Percentiles rank a stretch among this genome's conserved stretches.
Evolutionary conservation across 2,329 filamentous ascomycete species (phyloP).

Genomic region (Colletotrichum lini): DNA sequence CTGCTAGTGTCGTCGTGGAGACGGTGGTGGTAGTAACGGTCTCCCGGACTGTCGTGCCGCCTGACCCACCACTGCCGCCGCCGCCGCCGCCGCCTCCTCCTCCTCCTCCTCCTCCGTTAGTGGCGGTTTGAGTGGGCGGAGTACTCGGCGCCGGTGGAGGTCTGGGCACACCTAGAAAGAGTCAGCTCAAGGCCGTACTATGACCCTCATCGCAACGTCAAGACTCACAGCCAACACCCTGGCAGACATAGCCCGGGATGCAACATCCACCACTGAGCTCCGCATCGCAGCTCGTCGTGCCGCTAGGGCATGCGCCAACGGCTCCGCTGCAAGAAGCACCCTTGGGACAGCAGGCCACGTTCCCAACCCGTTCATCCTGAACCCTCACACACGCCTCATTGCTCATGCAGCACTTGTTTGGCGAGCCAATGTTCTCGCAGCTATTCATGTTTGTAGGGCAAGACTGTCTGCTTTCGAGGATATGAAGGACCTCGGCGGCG

Average conservation of each 20-base stretch:
- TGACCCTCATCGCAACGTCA: background rate
- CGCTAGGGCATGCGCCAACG: constrained; percentile 73
- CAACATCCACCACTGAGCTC: constrained; percentile 82
- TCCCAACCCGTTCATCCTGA: constrained; percentile 72
- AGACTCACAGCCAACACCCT: constrained; percentile 77
- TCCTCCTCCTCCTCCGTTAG: constrained; percentile 23
- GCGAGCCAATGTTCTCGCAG: constrained; percentile 75
- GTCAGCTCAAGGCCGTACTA: constrained; percentile 33
- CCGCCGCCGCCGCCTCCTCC: constrained; percentile 10
- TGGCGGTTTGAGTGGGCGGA: constrained; percentile 43
- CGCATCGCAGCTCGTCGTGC: constrained; percentile 75
- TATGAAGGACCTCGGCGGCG: constrained; percentile 61
- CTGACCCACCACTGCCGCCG: background rate
- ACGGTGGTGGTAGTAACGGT: constrained; percentile 50
- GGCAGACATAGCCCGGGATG: constrained; percentile 78
- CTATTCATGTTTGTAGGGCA: constrained; percentile 77
- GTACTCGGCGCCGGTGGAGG: constrained; percentile 45
- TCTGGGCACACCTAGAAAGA: constrained; percentile 52
- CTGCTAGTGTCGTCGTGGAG: constrained; percentile 48
- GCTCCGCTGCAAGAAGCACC: constrained; percentile 75
- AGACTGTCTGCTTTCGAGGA: constrained; percentile 71
- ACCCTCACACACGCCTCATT: constrained; percentile 77
- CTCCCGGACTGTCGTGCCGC: constrained; percentile 54
- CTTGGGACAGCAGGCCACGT: constrained; percentile 81
- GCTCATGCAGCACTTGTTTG: constrained; percentile 81